These are phyloP conservation scores for Paxillus involutus DNA, from an alignment of 768 basidiomycete species.

Conservation along the genomic window DNA sequence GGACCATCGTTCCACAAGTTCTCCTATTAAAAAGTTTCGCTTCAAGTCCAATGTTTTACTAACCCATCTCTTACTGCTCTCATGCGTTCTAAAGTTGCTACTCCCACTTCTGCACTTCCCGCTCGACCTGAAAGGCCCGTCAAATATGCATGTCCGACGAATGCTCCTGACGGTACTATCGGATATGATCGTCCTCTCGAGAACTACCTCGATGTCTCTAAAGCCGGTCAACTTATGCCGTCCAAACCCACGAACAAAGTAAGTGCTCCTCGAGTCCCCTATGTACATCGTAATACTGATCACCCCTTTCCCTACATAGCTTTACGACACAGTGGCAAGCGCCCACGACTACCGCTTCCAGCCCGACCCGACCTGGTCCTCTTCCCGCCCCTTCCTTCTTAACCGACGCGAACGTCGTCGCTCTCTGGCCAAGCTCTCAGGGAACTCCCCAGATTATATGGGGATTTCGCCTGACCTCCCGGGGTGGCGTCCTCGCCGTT, in stretches of 20 bases:
- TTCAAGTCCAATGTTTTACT: background rate
- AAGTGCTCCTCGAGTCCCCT: background rate
- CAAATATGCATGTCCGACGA: constrained; percentile 11
- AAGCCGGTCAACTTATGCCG: constrained; percentile 17
- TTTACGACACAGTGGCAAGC: constrained; percentile 30
- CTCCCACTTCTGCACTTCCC: constrained; percentile 12
- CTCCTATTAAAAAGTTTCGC: background rate
- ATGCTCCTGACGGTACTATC: constrained; percentile 12
- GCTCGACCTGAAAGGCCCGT: constrained; percentile 10
- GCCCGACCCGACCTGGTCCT: constrained; percentile 7
- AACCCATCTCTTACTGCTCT: constrained; percentile 9
- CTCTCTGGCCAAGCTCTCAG: constrained; percentile 8
- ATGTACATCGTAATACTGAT: background rate
- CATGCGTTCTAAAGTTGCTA: constrained; percentile 2
- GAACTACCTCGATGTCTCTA: constrained; percentile 25
- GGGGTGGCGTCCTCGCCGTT: constrained; percentile 24
- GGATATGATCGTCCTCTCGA: constrained; percentile 22
- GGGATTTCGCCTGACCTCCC: constrained; percentile 21
- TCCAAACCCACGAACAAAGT: constrained; percentile 13
- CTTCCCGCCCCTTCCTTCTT: constrained; percentile 9
- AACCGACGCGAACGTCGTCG: constrained; percentile 16
- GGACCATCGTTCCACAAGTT: background rate
- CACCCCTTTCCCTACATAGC: constrained; percentile 12
- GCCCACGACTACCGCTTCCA: constrained; percentile 24
- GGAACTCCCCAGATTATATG: constrained; percentile 23